These are phyloP conservation scores for Acanthamoeba lenticulata DNA, from an alignment of 208 protist species.

Conservation along the genomic window DNA sequence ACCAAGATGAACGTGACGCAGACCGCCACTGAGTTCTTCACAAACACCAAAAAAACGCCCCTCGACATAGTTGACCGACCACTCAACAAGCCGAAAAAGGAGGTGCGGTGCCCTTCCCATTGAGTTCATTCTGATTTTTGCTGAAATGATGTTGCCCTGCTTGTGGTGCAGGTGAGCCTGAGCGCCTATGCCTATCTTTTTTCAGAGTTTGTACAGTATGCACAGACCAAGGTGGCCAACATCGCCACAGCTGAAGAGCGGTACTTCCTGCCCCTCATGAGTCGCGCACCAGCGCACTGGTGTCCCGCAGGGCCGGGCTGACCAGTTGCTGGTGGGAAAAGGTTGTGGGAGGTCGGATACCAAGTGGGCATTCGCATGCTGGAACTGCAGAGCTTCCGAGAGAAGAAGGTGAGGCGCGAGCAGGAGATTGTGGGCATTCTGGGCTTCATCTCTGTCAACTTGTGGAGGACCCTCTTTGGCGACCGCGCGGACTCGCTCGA, in stretches of 20 bases:
- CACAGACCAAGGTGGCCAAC: slow-evolving; percentile 79
- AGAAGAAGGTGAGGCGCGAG: slow-evolving; percentile 82
- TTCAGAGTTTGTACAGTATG: slow-evolving; percentile 87
- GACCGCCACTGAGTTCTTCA: slow-evolving; percentile 41
- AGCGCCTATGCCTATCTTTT: slow-evolving; percentile 88
- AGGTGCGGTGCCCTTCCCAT: not conserved
- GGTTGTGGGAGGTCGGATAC: slow-evolving; percentile 85
- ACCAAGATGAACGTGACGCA: slow-evolving; percentile 29
- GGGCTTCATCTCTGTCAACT: slow-evolving; percentile 82
- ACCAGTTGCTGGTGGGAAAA: too few species aligned
- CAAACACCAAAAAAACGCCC: not conserved
- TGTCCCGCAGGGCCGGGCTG: too few species aligned
- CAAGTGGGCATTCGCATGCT: slow-evolving; percentile 83
- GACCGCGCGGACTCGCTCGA: slow-evolving; percentile 85
- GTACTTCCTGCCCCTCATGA: slow-evolving; percentile 69
- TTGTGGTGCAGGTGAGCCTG: slow-evolving; percentile 72
- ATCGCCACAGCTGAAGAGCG: slow-evolving; percentile 81
- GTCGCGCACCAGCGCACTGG: too few species aligned
- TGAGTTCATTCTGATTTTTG: not conserved
- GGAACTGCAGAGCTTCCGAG: slow-evolving; percentile 82
- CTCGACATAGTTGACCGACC: slow-evolving; percentile 81
- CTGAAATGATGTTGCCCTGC: not conserved
- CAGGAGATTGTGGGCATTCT: slow-evolving; percentile 86
- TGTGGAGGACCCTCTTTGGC: slow-evolving; percentile 88
- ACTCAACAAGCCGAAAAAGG: slow-evolving; percentile 78